Evolutionary conservation across 2,329 filamentous ascomycete species (phyloP), one percentile per base, ranked within the genome.

Genomic region (Fusarium tuaranense): DNA sequence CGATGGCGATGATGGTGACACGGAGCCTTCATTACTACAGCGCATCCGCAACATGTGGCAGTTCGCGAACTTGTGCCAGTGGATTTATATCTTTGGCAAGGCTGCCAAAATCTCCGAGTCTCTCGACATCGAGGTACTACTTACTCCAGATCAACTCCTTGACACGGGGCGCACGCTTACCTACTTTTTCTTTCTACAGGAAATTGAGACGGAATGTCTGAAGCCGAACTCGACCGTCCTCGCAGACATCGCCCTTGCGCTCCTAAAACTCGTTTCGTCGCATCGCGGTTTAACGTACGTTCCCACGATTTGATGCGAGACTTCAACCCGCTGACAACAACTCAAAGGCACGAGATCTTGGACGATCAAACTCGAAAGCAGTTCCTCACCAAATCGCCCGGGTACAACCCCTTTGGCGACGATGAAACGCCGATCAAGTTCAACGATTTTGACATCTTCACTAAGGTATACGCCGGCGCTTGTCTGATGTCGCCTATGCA

Each of bases 291-390:
- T 98, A 58, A 97, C 93, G 95, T 98, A 90, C 76, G 94, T 88
- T 71, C 48, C 38, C 59, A 27, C 27, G 44, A 55, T 20, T 14
- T 14, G 58, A 62, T 61, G 55, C 41, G 4, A 27, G 38, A 44
- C 12, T 16, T 30, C 36, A 32, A 22, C 25, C 41, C 59, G 55
- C 68, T 77, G 48, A 74, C 73, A 25, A 68, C 39, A 20, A 66
- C 38, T 73, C 30, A 36, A 69, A 98, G 95, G 2, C 90, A 88
- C 63, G 95, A 97, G 5, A 92, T 97, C 59, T 97, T 98, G 78
- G 95, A 98, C 81, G 95, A 98, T 80, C 98, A 98, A 81, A 93
- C 95, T 38, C 92, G 95, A 77, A 93, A 95, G 69, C 95, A 98
- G 83, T 99, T 95, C 82, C 84, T 93, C 63, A 89, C 92, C n/a